These are phyloP conservation scores for Penicillium sp. DNA, from an alignment of 2,329 filamentous ascomycete genomes.

Conservation along the genomic window DNA sequence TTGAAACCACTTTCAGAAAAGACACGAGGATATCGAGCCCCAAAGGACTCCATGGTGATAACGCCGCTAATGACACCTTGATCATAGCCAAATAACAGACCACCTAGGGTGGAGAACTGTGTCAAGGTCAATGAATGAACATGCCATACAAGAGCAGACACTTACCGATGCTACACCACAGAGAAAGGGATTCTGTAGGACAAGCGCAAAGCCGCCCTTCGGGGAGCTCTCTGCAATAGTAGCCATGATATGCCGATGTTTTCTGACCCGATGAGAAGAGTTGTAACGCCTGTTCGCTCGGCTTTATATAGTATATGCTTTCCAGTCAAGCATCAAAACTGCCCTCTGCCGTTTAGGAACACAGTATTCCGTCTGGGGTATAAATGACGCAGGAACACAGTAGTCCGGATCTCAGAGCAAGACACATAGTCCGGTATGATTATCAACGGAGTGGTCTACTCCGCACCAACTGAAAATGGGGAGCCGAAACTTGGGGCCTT, in stretches of 20 bases:
- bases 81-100: slow-evolving; percentile 44
- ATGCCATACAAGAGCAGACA: not conserved
- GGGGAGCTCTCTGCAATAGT: slow-evolving; percentile 9
- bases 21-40: slow-evolving; percentile 33
- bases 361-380: slow-evolving; percentile 16
- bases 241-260: slow-evolving; percentile 13
- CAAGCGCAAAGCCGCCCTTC: slow-evolving; percentile 21
- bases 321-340: not conserved
- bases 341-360: slow-evolving; percentile 5
- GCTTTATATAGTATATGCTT: slow-evolving; percentile 3
- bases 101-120: slow-evolving; percentile 37
- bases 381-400: slow-evolving; percentile 1
- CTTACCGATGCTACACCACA: slow-evolving; percentile 39
- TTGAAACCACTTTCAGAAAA: slow-evolving; percentile 42
- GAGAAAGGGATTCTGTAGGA: slow-evolving; percentile 38
- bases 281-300: not conserved
- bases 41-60: slow-evolving; percentile 42
- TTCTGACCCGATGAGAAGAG: not conserved
- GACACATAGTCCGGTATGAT: not conserved
- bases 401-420: not conserved
- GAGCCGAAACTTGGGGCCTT: not conserved
- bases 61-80: slow-evolving; percentile 45
- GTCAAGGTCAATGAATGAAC: not conserved
- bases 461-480: slow-evolving; percentile 8
- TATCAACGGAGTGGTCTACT: slow-evolving; percentile 12